Percentiles rank a stretch among this genome's conserved stretches.
These are phyloP conservation scores for Nannizziopsis arthrosporioides DNA, from an alignment of 2,329 filamentous ascomycete genomes.

Conservation along the genomic window DNA sequence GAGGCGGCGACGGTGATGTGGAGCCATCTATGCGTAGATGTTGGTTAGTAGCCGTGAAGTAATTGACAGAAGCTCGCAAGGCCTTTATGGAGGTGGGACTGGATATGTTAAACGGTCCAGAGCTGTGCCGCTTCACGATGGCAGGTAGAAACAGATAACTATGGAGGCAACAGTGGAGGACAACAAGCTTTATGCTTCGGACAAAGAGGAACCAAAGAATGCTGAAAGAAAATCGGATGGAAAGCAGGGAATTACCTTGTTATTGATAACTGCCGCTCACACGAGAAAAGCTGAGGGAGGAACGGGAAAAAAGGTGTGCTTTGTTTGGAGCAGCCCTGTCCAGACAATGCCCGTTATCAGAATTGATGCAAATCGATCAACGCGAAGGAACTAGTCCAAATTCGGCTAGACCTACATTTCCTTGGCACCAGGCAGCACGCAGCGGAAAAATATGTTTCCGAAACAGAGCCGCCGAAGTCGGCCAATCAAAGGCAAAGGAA, in stretches of 20 bases:
- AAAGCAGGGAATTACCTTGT: conserved; percentile 6
- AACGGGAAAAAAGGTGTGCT: not conserved
- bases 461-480: too few relatives aligned
- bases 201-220: conserved; percentile 2
- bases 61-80: not conserved
- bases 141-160: conserved; percentile 1
- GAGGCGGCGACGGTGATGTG: conserved; percentile 33
- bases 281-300: conserved; percentile 1
- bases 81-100: not conserved
- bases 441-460: too few relatives aligned
- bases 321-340: not conserved
- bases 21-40: conserved; percentile 28
- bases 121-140: not conserved
- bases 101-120: not conserved
- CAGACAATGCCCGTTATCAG: conserved; percentile 7
- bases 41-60: not conserved
- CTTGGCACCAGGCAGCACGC: too few relatives aligned
- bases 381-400: not conserved
- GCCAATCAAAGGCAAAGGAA: too few relatives aligned
- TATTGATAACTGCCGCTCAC: not conserved
- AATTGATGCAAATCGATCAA: conserved; percentile 3
- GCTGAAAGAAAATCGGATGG: not conserved
- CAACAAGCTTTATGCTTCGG: not conserved
- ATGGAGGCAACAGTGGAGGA: conserved; percentile 6
- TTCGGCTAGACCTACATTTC: not conserved